phyloP scores from a whole-genome alignment of 345 rosid species.

The Hirschfeldia incana region DNA sequence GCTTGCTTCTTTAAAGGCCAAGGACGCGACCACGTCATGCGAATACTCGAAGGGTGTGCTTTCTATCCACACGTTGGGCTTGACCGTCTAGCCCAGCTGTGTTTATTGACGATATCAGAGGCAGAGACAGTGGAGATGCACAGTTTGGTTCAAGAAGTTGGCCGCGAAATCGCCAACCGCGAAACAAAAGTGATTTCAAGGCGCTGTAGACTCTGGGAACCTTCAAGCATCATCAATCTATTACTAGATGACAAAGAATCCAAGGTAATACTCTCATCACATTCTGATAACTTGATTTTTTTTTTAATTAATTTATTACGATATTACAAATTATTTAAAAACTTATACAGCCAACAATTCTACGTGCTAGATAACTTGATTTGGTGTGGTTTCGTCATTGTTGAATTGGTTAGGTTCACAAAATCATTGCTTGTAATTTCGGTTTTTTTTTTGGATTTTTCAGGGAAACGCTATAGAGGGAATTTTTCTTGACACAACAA shows the following conservation, averaged over 20 bases:
- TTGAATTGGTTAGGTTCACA: too few relatives aligned
- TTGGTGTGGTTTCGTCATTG: too few relatives aligned
- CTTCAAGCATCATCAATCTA: neutral
- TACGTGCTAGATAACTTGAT: neutral
- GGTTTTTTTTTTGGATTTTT: neutral
- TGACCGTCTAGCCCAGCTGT: slow-evolving; percentile 21
- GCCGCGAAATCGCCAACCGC: slow-evolving; percentile 3
- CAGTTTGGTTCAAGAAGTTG: slow-evolving; percentile 31
- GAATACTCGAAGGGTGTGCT: slow-evolving; percentile 31
- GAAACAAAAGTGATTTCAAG: slow-evolving; percentile 9
- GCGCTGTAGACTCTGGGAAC: slow-evolving; percentile 19
- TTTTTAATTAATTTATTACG: too few relatives aligned
- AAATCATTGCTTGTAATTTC: neutral
- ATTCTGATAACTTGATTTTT: neutral
- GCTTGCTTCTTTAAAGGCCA: slow-evolving; percentile 36
- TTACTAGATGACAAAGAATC: slow-evolving; percentile 13
- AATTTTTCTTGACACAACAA: slow-evolving; percentile 22
- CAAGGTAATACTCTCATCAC: neutral
- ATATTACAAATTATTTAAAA: too few relatives aligned
- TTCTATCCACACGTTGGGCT: slow-evolving; percentile 33
- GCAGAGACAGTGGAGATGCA: slow-evolving; percentile 16
- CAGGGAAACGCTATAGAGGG: slow-evolving; percentile 36
- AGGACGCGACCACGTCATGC: neutral
- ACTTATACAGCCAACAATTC: neutral
- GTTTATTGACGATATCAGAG: slow-evolving; percentile 8